Evolutionary conservation across 805 yeast genomes (phyloP), one percentile per base, ranked within the genome.

Genomic region (Cyberlindnera meyerae): DNA sequence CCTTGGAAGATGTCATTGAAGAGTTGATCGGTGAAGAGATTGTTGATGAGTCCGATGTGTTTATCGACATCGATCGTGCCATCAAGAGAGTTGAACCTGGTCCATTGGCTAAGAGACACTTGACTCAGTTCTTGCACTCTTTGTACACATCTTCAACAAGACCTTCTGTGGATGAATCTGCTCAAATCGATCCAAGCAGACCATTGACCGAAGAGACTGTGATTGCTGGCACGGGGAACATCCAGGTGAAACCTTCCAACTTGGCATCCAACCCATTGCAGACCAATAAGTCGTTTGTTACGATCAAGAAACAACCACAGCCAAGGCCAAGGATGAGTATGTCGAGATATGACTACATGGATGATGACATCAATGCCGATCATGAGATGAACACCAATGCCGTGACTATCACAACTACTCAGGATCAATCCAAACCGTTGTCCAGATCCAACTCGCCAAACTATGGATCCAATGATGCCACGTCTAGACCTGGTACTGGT

Each of bases 11-110:
- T 56, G 97, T 90, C n/a, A 93, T 90, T 55, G 98, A 90, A 61
- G 98, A 90, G 62, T 71, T 90, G 46, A 90, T 90, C 59, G 98
- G 98, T 34, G 97, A 90, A 62, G 98, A 90, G 59, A 90, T 90
- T 54, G 90, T 90, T 28, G 98, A 90, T 57, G 98, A 90, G 63
- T 78, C 88, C 17, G 98, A 90, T 57, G 97, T 93, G 14, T 88
- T 83, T 54, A 75, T 89, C 40, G 97, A 90, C 61, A 83, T 89
- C 45, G 86, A 86, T 60, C 83, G 84, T 45, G 86, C 86, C 42
- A 87, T 89, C 54, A 84, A 85, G 61, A 68, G 90, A 55, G 68
- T 70, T 27, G 75, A 73, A 41, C 90, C 90, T 2, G 89, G 89
- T 9, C 90, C 90, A 1, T 65, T 82, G 40, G 68, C 82, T 11